A percentile compares a stretch with the other conserved stretches of the same genome.
These are phyloP conservation scores for Pseudoperonospora humuli DNA, from an alignment of 352 stramenopile genomes.

Conservation along the genomic window DNA sequence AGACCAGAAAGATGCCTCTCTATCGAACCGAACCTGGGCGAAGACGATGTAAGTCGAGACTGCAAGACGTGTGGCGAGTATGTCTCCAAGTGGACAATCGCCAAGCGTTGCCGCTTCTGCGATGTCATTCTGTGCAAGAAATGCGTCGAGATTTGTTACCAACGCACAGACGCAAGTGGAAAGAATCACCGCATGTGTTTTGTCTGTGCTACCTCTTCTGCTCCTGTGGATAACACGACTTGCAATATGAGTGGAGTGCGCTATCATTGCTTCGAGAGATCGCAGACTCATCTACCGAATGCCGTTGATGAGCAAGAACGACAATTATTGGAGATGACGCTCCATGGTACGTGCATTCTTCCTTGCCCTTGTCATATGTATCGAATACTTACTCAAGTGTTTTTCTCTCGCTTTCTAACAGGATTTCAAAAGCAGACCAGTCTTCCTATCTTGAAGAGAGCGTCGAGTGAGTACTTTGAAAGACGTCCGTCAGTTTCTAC, in stretches of 20 bases:
- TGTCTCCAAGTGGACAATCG: slow-evolving; percentile 58
- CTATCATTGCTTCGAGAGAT: slow-evolving; percentile 5
- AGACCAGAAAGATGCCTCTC: slow-evolving; percentile 12
- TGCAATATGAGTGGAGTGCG: slow-evolving; percentile 12
- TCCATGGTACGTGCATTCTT: slow-evolving; percentile 11
- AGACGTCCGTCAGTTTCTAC: slow-evolving; percentile 22
- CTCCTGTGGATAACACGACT: slow-evolving; percentile 14
- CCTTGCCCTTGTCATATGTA: neutral
- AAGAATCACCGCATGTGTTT: slow-evolving; percentile 58
- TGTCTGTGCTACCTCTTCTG: slow-evolving; percentile 28
- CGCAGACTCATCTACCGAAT: neutral
- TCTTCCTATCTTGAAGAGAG: slow-evolving; percentile 10
- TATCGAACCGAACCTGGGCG: slow-evolving; percentile 6
- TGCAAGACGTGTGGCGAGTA: slow-evolving; percentile 47
- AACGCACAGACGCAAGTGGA: slow-evolving; percentile 22
- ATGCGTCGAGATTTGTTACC: slow-evolving; percentile 48
- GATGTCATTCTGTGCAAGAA: slow-evolving; percentile 54
- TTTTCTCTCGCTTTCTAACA: neutral
- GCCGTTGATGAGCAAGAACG: slow-evolving; percentile 4
- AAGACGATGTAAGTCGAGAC: slow-evolving; percentile 18
- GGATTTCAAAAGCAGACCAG: slow-evolving; percentile 21
- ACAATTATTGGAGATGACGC: slow-evolving; percentile 10
- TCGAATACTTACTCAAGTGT: neutral
- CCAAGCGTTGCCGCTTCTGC: slow-evolving; percentile 54
- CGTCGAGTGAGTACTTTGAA: slow-evolving; percentile 21